These are phyloP conservation scores for Alternaria rosae DNA, from an alignment of 2,329 filamentous ascomycete genomes.

Conservation along the genomic window DNA sequence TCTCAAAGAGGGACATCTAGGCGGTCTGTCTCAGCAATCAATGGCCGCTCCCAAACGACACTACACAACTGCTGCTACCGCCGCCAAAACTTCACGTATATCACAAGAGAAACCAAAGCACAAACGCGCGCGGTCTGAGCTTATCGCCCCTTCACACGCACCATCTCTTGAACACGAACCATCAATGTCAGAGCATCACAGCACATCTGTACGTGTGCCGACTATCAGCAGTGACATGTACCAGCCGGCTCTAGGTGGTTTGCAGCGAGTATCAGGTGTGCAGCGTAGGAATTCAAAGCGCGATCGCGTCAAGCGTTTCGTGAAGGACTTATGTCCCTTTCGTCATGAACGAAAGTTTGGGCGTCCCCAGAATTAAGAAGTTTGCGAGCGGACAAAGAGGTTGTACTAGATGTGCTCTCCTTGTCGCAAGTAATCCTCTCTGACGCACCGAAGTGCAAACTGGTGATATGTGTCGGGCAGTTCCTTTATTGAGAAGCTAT, in stretches of 20 bases:
- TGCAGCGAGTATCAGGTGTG: conserved; percentile 3
- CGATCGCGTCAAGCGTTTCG: conserved; percentile 5
- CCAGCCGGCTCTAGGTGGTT: conserved; percentile 13
- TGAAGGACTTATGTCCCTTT: conserved; percentile 1
- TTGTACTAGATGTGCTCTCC: not conserved
- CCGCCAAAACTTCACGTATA: not conserved
- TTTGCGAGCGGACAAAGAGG: not conserved
- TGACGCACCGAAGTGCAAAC: not conserved
- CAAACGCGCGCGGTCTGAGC: not conserved
- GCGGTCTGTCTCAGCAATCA: not conserved
- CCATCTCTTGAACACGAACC: not conserved
- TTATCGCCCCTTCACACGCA: not conserved
- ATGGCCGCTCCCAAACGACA: not conserved
- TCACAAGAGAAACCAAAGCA: not conserved
- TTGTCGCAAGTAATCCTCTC: not conserved
- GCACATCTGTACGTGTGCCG: not conserved
- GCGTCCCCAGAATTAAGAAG: not conserved
- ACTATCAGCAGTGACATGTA: conserved; percentile 13
- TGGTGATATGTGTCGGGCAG: not conserved
- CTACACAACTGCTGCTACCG: not conserved
- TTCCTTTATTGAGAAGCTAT: not conserved
- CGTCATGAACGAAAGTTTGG: not conserved
- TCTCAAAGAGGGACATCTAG: not conserved
- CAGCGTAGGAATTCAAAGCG: conserved; percentile 5
- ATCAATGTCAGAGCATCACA: not conserved